Base-by-base conservation (phyloP, 495 filamentous ascomycete species). In the Daldinia bambusicola region DNA sequence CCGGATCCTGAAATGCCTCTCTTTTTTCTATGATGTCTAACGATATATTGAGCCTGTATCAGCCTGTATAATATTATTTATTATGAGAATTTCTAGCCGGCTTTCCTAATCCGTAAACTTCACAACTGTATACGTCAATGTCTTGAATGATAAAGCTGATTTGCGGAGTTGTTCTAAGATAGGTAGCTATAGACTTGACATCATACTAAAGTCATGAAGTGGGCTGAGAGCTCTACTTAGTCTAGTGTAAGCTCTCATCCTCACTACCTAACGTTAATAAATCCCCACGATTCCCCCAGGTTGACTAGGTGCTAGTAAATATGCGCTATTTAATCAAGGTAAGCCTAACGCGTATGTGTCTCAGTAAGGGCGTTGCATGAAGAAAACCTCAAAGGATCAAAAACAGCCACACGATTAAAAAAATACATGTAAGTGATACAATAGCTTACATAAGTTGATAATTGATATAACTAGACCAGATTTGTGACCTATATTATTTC, bases 181-280 rank as follows among this genome's bases (percentile, higher is more conserved):
- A n/a, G n/a, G n/a, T 55, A 8, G 37, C 52, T 48, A 61, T 70
- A 65, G 51, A 32, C 58, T 61, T 67, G 69, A 67, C 69, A 72
- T 72, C 64, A 67, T 72, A 55, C 34, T 48, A 55, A 45, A 50
- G 45, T 55, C 58, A 61, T 66, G 40, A 64, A 61, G 57, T 37
- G 45, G 56, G n/a, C 53, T 55, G 50, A 26, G 36, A 40, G 37
- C 37, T 31, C 31, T 26, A 26, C 26, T 26, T 26, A 26, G 26
- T 20, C 31, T 31, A 43, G 55, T 55, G 41, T 20, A 45, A 45
- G 41, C 41, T 45, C 16, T 3, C 26, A 36, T 36, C 6, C 9
- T 7, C 34, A 10, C 34, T 36, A 36, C 34, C 34, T 36, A 26
- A 26, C 26, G 26, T 26, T 36, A 10, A 36, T 36, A 36, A 36